phyloP scores from a whole-genome alignment of 179 eudicot species.

The Actinidia polygama region DNA sequence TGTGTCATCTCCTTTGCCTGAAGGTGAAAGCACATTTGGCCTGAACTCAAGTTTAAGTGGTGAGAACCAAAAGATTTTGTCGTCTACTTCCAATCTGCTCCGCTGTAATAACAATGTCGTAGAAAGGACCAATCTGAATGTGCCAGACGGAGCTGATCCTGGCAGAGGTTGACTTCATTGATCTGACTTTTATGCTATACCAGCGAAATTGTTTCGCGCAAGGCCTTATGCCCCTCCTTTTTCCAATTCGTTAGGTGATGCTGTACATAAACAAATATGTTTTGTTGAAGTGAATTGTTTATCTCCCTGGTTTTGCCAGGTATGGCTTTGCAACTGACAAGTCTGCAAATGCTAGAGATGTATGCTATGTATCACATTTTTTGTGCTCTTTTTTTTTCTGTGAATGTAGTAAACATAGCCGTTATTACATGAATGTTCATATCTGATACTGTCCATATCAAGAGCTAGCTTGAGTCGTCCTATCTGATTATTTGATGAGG shows the following conservation, averaged over 20 bases:
- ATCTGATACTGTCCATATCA: not conserved
- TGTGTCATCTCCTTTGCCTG: constrained; percentile 27
- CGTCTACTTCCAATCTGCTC: constrained; percentile 44
- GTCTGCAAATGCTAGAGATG: not conserved
- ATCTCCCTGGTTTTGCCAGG: no score
- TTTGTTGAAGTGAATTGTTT: no score
- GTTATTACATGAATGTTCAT: not conserved
- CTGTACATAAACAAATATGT: no score
- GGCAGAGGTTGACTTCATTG: constrained; percentile 33
- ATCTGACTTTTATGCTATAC: no score
- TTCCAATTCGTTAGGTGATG: no score
- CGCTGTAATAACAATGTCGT: constrained; percentile 35
- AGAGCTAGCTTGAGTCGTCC: not conserved
- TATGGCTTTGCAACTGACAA: not conserved
- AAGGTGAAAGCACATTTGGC: constrained; percentile 14
- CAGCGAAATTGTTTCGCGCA: no score
- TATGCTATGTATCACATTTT: not conserved
- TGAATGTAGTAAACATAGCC: not conserved
- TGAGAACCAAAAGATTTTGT: constrained; percentile 40
- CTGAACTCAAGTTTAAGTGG: constrained; percentile 20
- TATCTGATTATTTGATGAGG: not conserved
- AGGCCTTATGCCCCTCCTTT: no score
- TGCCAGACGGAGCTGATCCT: constrained; percentile 46
- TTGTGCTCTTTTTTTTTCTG: not conserved
- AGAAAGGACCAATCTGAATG: constrained; percentile 45